phyloP scores from a whole-genome alignment of 2,329 filamentous ascomycete species.

The Fusarium sp. region DNA sequence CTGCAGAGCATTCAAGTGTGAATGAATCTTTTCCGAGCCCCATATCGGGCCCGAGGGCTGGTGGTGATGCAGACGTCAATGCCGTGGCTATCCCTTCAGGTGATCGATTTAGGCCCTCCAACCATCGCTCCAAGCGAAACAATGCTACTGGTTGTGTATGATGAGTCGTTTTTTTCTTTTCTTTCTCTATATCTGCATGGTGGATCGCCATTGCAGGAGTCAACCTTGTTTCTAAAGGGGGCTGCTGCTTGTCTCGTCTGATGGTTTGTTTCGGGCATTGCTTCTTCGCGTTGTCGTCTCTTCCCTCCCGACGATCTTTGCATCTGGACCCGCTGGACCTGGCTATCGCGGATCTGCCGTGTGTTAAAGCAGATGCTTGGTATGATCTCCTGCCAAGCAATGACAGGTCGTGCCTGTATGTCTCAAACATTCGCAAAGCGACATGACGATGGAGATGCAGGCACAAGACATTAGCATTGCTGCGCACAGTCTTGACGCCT shows the following conservation, averaged over 20 bases:
- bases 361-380: slow-evolving; percentile 5
- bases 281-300: slow-evolving; percentile 46
- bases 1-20: neutral
- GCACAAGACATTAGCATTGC: slow-evolving; percentile 5
- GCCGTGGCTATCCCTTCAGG: slow-evolving; percentile 34
- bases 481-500: slow-evolving; percentile 10
- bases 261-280: slow-evolving; percentile 29
- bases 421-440: slow-evolving; percentile 10
- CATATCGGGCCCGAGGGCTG: slow-evolving; percentile 18
- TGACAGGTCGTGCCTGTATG: slow-evolving; percentile 29
- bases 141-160: slow-evolving; percentile 19
- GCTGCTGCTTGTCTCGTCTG: slow-evolving; percentile 11
- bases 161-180: slow-evolving; percentile 36
- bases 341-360: slow-evolving; percentile 21
- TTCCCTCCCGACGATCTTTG: slow-evolving; percentile 42
- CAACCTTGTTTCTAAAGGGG: slow-evolving; percentile 24
- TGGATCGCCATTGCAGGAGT: slow-evolving; percentile 31
- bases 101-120: slow-evolving; percentile 3
- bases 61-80: slow-evolving; percentile 24
- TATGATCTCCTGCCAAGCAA: slow-evolving; percentile 26
- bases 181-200: slow-evolving; percentile 9
- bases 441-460: slow-evolving; percentile 26
- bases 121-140: slow-evolving; percentile 20
- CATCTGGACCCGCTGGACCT: slow-evolving; percentile 11
- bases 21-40: slow-evolving; percentile 3